Evolutionary conservation across 2,329 filamentous ascomycete species (phyloP).

Genomic region (Aspergillus sp.): DNA sequence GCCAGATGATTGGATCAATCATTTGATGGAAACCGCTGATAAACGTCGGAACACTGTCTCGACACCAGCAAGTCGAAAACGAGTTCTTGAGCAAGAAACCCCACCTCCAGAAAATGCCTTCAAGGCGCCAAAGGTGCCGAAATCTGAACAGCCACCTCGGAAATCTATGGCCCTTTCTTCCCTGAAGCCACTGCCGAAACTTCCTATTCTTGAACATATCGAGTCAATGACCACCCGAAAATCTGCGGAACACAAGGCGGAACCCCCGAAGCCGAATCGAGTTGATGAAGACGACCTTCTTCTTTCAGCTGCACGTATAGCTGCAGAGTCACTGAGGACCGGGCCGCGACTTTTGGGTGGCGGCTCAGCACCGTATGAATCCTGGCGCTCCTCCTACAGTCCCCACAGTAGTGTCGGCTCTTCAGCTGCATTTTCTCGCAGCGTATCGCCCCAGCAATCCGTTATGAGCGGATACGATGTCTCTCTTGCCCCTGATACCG

Average conservation of each 20-base stretch:
- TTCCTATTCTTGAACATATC: constrained; percentile 36
- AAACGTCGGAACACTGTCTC: constrained; percentile 23
- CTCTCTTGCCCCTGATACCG: constrained; percentile 39
- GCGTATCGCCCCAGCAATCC: constrained; percentile 30
- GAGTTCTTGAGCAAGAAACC: constrained; percentile 23
- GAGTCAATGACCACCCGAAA: constrained; percentile 29
- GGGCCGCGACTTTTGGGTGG: constrained; percentile 35
- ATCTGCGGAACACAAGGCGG: constrained; percentile 20
- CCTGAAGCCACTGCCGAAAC: constrained; percentile 31
- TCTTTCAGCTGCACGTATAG: constrained; percentile 42
- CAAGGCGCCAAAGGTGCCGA: constrained; percentile 28
- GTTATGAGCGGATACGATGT: constrained; percentile 42
- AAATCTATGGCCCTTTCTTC: constrained; percentile 32
- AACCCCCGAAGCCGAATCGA: constrained; percentile 23
- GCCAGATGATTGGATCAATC: constrained; percentile 19
- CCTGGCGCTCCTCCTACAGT: constrained; percentile 27
- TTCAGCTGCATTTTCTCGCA: constrained; percentile 25
- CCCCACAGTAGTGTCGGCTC: constrained; percentile 27
- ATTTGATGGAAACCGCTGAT: constrained; percentile 23
- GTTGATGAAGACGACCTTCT: constrained; percentile 45
- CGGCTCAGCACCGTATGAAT: constrained; percentile 22
- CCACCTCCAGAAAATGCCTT: constrained; percentile 13
- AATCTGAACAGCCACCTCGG: constrained; percentile 19
- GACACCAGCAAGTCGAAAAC: constrained; percentile 26
- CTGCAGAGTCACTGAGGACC: constrained; percentile 39